Base-by-base conservation (phyloP, 2,329 filamentous ascomycete genomes). In the Colletotrichum tropicale region DNA sequence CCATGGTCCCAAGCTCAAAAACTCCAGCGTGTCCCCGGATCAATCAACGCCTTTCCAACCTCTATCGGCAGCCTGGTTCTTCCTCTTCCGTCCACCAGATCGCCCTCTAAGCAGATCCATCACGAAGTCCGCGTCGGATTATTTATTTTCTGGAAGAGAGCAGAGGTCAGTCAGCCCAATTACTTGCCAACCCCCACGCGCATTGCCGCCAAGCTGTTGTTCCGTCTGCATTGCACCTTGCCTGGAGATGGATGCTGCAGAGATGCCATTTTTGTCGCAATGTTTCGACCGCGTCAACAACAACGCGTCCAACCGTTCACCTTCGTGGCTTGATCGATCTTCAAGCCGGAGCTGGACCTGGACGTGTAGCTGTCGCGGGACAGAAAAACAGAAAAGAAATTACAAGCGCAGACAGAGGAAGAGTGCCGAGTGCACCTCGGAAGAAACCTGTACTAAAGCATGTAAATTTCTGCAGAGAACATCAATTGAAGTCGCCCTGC, bases 31-130 rank as follows among this genome's bases (percentile, higher is more conserved):
- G 66, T 71, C 66, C 56, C 66, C 74, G 74, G 74, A 76, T 76
- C 74, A 76, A 76, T 69, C 74, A 77, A 80, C 66, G 76, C 66
- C 73, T 77, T 72, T 70, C 71, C 68, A 76, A 76, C 70, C 67
- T 70, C 76, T 69, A 69, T 72, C 74, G 70, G 77, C 74, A 66
- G 43, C 48, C 28, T 77, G 72, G 58, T 79, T 79, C 76, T 79
- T 79, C 74, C 76, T 76, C 73, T 77, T 70, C 77, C 77, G 77
- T 77, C 66, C 75, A 73, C 70, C 75, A 72, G 72, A 67, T 74
- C 74, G 55, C 56, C 55, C 34, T 66, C 74, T 76, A 58, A 70
- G 68, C 68, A 74, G 70, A 64, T 73, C 76, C 74, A 77, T 76
- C 76, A 74, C 76, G 76, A 76, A 61, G 38, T 62, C 64, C 71